Base-by-base conservation (phyloP, 78 protist genomes). In the Dictyostelium firmibasis region DNA sequence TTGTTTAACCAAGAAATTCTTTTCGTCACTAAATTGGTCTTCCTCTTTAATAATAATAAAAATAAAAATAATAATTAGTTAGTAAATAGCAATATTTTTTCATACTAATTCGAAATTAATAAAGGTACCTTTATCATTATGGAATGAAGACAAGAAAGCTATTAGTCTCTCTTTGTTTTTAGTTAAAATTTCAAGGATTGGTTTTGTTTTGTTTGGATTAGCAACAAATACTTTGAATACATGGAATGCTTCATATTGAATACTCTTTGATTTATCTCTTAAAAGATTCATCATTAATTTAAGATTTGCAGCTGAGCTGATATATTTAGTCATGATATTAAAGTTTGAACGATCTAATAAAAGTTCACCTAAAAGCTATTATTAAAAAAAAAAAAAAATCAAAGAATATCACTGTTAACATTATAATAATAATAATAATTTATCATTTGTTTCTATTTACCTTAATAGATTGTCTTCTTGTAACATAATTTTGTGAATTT, bases 151-250 rank as follows among this genome's bases (percentile, higher is more conserved):
- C 38, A 99, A 91, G 89, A 97, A 99, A 7, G 83, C 18, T 25
- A 99, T 67, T 11, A 99, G 83, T 92, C 88, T 97, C 27, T 88
- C 97, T 78, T 91, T 91, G 96, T 99, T 99, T 96, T 96, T 97
- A 38, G 83, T 72, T 76, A 99, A 91, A 16, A 99, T 97, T 60
- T 91, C 95, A 41, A 95, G 43, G 53, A 99, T 91, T 31, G 81
- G 92, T 38, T 50, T 91, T 14, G 97, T 70, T 94, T 99, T 98
- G 91, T 98, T 97, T 43, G 99, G 99, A 83, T 99, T 99, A 72
- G 99, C 99, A 11, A 99, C 99, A 83, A 99, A 99, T 36, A 96
- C 98, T 97, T 99, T 99, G 93, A 99, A 99, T 14, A 99, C 99
- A 77, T 99, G 99, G 98, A 99, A 99, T 14, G 99, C 99, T 83